phyloP scores from a whole-genome alignment of 257 asterid genomes.

The Prunella vulgaris region DNA sequence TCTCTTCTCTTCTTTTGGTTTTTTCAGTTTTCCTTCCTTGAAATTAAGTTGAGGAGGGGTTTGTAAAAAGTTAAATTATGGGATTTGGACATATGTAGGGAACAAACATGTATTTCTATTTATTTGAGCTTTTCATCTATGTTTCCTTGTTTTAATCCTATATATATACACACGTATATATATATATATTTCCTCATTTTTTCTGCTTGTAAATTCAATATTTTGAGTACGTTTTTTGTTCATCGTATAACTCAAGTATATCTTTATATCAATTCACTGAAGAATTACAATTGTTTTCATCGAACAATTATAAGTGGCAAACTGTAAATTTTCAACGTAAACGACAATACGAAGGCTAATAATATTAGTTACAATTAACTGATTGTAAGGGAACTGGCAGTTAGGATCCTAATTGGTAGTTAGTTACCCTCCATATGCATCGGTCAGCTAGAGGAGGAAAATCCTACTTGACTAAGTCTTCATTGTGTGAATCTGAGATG shows the following conservation, averaged over 20 bases:
- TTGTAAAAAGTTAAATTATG: conserved; percentile 40
- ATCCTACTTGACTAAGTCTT: conserved; percentile 27
- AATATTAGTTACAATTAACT: background rate
- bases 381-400: background rate
- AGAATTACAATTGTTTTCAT: no score
- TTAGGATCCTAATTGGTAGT: conserved; percentile 15
- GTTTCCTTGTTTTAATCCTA: background rate
- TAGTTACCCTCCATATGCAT: conserved; percentile 20
- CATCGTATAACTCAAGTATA: no score
- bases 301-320: no score
- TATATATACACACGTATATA: background rate
- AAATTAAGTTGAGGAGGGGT: conserved; percentile 28
- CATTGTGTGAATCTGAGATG: conserved; percentile 21
- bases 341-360: background rate
- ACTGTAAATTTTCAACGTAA: no score
- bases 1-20: background rate
- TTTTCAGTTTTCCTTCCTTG: conserved; percentile 11
- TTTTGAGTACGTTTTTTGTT: no score
- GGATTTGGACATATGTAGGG: conserved; percentile 32
- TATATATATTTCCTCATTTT: no score
- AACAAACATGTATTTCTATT: conserved; percentile 10
- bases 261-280: no score
- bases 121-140: conserved; percentile 4
- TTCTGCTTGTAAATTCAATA: no score
- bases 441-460: conserved; percentile 30